Base-by-base conservation (phyloP, 208 protist genomes). In the Crithidia mellificae region DNA sequence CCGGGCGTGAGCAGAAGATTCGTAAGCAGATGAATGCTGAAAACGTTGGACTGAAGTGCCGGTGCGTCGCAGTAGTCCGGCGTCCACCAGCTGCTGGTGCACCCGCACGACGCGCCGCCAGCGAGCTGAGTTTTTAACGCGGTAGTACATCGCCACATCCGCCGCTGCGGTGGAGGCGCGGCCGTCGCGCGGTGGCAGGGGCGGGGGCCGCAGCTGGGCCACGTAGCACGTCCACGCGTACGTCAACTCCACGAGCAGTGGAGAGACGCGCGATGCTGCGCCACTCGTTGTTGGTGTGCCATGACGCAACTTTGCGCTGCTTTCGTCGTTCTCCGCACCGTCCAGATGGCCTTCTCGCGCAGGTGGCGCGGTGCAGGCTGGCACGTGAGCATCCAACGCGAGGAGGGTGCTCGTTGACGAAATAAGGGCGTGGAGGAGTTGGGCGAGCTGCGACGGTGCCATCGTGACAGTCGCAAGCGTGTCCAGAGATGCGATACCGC, bases 211-310 rank as follows among this genome's bases (percentile, higher is more conserved):
- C 24, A 14, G n/a, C 44, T 9, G 43, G 19, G 52, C 58, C 27
- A 88, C 39, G 20, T 89, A 78, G 38, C 63, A 59, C 39, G 73
- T 85, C 73, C 80, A 92, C n/a, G 52, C 74, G 55, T 83, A 92
- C 19, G 81, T 59, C 25, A 92, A 52, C 61, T 87, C 78, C 24
- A 88, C 70, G 32, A 92, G 15, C 49, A 92, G 56, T 11, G 80
- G 67, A 1, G 57, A 50, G 22, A 49, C 12, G 12, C 8, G 5
- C n/a, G n/a, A n/a, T n/a, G n/a, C n/a, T n/a, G n/a, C n/a, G n/a
- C n/a, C n/a, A n/a, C n/a, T n/a, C n/a, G n/a, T n/a, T n/a, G n/a
- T n/a, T n/a, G n/a, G n/a, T n/a, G n/a, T n/a, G n/a, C n/a, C n/a
- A n/a, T n/a, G n/a, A n/a, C n/a, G n/a, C n/a, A n/a, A n/a, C n/a